These are phyloP conservation scores for Hymenotorrendiella dingleyae DNA, from an alignment of 2,329 filamentous ascomycete genomes.

Conservation along the genomic window DNA sequence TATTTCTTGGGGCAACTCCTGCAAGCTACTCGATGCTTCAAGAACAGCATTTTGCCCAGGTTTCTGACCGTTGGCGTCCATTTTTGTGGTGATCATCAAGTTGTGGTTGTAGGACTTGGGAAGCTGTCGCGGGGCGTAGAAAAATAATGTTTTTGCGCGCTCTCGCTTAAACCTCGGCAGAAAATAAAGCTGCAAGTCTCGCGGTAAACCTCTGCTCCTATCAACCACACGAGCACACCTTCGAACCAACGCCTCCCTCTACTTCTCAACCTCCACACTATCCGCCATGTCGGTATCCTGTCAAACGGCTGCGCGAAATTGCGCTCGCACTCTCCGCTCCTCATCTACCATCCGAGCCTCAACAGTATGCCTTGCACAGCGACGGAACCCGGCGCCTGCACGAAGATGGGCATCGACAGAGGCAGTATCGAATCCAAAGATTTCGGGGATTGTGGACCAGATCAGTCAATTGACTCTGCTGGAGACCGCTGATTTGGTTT, in stretches of 20 bases:
- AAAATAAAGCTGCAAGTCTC: no score
- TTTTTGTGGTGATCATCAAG: slow-evolving; percentile 29
- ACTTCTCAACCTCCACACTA: slow-evolving; percentile 16
- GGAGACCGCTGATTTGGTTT: slow-evolving; percentile 94
- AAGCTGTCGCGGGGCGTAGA: no score
- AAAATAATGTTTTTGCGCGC: no score
- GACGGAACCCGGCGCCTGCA: slow-evolving; percentile 41
- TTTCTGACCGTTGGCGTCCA: slow-evolving; percentile 45
- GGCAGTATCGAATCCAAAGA: slow-evolving; percentile 76
- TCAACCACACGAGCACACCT: slow-evolving; percentile 9
- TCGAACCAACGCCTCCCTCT: slow-evolving; percentile 4
- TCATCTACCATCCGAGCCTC: slow-evolving; percentile 41
- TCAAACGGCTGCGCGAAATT: slow-evolving; percentile 59
- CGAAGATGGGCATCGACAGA: slow-evolving; percentile 89
- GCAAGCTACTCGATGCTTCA: slow-evolving; percentile 45
- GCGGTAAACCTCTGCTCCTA: slow-evolving; percentile 14
- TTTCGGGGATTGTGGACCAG: slow-evolving; percentile 90
- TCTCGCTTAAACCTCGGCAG: no score
- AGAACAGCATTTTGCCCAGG: slow-evolving; percentile 49
- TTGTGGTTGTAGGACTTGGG: no score
- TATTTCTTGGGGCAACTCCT: slow-evolving; percentile 64
- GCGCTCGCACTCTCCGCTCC: slow-evolving; percentile 55
- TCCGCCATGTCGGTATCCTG: slow-evolving; percentile 56
- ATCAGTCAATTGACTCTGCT: slow-evolving; percentile 97
- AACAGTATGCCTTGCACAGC: slow-evolving; percentile 39